phyloP scores from a whole-genome alignment of 108 stramenopile species.

The Aurantiochytrium sp. region DNA sequence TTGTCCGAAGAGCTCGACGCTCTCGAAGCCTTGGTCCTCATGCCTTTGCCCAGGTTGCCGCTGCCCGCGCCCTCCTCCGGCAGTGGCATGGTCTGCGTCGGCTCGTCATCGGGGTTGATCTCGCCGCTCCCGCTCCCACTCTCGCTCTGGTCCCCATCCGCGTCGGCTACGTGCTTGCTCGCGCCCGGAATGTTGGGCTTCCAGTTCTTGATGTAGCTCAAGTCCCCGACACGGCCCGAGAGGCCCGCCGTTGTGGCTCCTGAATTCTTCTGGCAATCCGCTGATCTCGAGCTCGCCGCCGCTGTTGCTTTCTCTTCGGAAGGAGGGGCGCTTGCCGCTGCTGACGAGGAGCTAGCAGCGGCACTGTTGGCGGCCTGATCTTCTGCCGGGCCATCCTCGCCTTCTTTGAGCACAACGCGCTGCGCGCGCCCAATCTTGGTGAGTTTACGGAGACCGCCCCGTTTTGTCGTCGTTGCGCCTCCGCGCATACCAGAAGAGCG shows the following conservation, averaged over 20 bases:
- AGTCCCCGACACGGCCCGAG: neutral
- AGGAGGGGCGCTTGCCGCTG: too few species aligned
- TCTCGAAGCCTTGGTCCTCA: neutral
- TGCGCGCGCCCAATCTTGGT: neutral
- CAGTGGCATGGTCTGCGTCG: neutral
- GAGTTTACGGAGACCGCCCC: neutral
- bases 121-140: too few species aligned
- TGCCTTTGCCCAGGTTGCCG: too few species aligned
- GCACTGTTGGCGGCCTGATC: too few species aligned
- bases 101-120: neutral
- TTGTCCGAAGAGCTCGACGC: neutral
- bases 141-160: neutral
- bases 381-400: neutral
- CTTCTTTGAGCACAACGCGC: neutral
- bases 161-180: neutral
- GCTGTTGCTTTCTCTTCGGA: too few species aligned
- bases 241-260: neutral
- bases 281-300: too few species aligned
- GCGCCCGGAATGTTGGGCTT: neutral
- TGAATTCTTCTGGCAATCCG: too few species aligned
- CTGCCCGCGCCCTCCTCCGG: neutral
- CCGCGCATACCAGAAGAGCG: neutral
- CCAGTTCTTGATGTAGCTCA: conserved; percentile 17
- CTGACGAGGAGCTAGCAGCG: too few species aligned
- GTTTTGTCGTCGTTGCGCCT: neutral